A percentile compares a stretch with the other conserved stretches of the same genome.
Conservation (phyloP, 768 basidiomycete genomes). For the Ramaria sp. region DNA sequence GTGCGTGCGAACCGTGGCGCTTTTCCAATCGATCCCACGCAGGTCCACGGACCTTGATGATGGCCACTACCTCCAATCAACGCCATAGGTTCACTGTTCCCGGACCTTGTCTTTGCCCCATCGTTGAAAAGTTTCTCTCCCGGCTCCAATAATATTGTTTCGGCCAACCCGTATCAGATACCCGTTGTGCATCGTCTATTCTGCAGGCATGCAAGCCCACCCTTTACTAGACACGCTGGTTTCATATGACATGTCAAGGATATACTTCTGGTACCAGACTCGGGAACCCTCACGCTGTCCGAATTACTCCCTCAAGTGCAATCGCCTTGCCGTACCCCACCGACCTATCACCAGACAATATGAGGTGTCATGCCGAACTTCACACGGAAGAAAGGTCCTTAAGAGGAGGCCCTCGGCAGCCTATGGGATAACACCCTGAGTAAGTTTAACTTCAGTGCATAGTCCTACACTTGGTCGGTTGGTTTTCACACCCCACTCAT, state of each 20-base stretch:
- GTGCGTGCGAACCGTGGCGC: not conserved
- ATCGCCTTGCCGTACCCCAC: not conserved
- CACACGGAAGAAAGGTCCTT: not conserved
- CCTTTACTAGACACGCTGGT: too few species aligned
- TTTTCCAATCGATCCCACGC: slow-evolving; percentile 4
- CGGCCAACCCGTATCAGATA: too few species aligned
- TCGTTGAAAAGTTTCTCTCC: not conserved
- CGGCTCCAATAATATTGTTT: not conserved
- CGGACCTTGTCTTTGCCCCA: not conserved
- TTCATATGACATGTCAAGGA: too few species aligned
- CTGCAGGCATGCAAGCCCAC: too few species aligned
- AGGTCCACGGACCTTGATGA: not conserved
- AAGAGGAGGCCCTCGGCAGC: not conserved
- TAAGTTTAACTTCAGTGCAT: not conserved
- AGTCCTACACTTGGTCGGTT: not conserved
- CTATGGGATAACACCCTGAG: not conserved
- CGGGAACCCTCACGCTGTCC: not conserved
- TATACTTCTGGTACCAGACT: not conserved
- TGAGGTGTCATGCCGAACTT: not conserved
- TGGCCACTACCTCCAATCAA: slow-evolving; percentile 1
- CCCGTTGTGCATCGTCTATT: too few species aligned
- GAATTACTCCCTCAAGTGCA: not conserved
- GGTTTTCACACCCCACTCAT: not conserved
- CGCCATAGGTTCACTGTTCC: not conserved
- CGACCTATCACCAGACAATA: slow-evolving; percentile 3